Base-by-base conservation (phyloP, 495 filamentous ascomycete species). In the Lepidopterella palustris region DNA sequence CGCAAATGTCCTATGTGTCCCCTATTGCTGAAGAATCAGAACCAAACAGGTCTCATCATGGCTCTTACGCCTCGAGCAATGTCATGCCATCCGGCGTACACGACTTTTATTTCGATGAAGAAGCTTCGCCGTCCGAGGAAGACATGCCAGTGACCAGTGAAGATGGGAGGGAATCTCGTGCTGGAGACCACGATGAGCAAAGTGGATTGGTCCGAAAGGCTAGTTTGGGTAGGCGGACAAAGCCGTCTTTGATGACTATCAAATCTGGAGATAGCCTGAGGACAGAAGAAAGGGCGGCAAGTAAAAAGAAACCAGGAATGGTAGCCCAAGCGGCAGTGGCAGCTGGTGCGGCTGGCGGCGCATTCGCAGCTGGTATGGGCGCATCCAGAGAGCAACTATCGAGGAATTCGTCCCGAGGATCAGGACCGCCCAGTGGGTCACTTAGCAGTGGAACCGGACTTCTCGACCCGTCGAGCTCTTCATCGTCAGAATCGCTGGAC, bases 1-100 rank as follows among this genome's bases (percentile, higher is more conserved):
- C 78, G 9, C 81, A 88, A 23, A 80, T 79, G 56, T 89, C 88
- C 1, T 89, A 79, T 57, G 89, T 96, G 4, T 89, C 92, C 6
- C 92, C 92, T 1, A 96, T 97, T 56, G 87, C 84, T 0, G 92
- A 97, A 71, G 91, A 96, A 68, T 78, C 82, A 52, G 73, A 75
- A 27, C 64, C 54, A 1, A 77, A 59, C 21, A 53, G 82, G 29
- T 75, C 81, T 45, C 76, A 82, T 13, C 81, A 86, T 67, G 82
- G 80, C 20, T 92, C 89, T 0, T 88, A 86, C 67, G 89, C 89
- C 6, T 95, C 91, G 5, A 95, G 89, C 70, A 81, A 83, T 53
- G 87, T 82, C 0, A 88, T 95, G 56, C 89, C 90, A 1, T 79
- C 82, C n/a, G 62, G 67, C 29, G 58, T 54, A 11, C 60, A 64